Evolutionary conservation across 2,329 filamentous ascomycete genomes (phyloP).

Genomic region (Xylariaceae sp.): DNA sequence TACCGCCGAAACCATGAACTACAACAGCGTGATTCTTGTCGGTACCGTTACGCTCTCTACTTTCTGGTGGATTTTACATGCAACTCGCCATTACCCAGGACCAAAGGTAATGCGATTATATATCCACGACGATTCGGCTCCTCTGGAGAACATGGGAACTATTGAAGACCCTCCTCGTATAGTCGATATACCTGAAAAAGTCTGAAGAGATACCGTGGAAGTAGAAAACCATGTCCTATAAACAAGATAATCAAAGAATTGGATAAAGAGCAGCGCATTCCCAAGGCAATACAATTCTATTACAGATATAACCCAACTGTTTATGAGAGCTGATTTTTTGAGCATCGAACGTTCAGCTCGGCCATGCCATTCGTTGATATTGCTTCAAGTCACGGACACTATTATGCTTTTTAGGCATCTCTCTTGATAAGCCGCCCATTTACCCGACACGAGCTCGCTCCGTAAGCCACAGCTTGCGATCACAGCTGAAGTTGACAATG

Average conservation of each 20-base stretch:
- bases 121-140: conserved; percentile 37
- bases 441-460: too few relatives aligned
- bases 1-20: conserved; percentile 50
- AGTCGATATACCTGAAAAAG: background rate
- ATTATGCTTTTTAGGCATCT: background rate
- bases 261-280: too few relatives aligned
- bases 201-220: background rate
- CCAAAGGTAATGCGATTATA: conserved; percentile 53
- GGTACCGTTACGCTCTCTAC: conserved; percentile 50
- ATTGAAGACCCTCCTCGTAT: conserved; percentile 9
- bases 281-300: too few relatives aligned
- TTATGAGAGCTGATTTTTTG: too few relatives aligned
- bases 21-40: conserved; percentile 57
- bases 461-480: background rate
- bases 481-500: background rate
- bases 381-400: background rate
- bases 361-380: too few relatives aligned
- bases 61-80: conserved; percentile 55
- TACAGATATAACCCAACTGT: too few relatives aligned
- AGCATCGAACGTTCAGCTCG: too few relatives aligned
- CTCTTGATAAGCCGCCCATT: background rate
- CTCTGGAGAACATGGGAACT: conserved; percentile 6
- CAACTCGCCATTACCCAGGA: conserved; percentile 50
- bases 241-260: too few relatives aligned
- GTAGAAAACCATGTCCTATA: background rate